Evolutionary conservation across 1,284 basidiomycete species (phyloP), one percentile per base, ranked within the genome.

Genomic region (Tetrapyrgos nigripes): DNA sequence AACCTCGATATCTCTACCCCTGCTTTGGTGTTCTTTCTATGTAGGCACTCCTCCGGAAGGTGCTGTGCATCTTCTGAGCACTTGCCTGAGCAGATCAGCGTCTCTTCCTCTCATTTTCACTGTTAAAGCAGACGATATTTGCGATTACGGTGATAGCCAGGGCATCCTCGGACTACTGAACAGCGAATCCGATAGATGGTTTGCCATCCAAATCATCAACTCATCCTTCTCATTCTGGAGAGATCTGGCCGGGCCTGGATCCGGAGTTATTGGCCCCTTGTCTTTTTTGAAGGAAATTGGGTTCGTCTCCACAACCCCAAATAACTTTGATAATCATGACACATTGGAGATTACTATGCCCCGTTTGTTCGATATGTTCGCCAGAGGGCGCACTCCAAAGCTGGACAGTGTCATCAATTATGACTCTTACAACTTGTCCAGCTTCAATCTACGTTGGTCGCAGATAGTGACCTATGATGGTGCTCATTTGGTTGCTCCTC

Each of bases 21-120:
- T 26, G 17, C 46, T 58, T 31, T 58, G 56, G 56, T 21, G 29
- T 11, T 33, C 33, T 29, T 27, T 48, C 45, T 45, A 35, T 28
- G 21, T 53, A 21, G 50, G 48, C 44, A 9, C 37, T 40, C 37
- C 37, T 40, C 37, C 37, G 17, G 17, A 40, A 29, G 21, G 26
- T 43, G n/a, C 33, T 40, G 26, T 50, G 54, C 54, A 19, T 29
- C 49, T 44, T 3, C 50, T 27, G 29, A 28, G 5, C 5, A 27
- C 24, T 8, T 56, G 35, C 17, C 50, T 19, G 55, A n/a, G 19
- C 17, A 11, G 6, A n/a, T 40, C 37, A 17, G 37, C 37, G 8
- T 4, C 14, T 17, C 37, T 40, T 40, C 37, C 37, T 40, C 37
- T 40, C 4, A n/a, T 40, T 11, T 40, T 40, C 37, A 17, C 37